Conservation (phyloP, 768 basidiomycete species). For the Glaciozyma martinii region DNA sequence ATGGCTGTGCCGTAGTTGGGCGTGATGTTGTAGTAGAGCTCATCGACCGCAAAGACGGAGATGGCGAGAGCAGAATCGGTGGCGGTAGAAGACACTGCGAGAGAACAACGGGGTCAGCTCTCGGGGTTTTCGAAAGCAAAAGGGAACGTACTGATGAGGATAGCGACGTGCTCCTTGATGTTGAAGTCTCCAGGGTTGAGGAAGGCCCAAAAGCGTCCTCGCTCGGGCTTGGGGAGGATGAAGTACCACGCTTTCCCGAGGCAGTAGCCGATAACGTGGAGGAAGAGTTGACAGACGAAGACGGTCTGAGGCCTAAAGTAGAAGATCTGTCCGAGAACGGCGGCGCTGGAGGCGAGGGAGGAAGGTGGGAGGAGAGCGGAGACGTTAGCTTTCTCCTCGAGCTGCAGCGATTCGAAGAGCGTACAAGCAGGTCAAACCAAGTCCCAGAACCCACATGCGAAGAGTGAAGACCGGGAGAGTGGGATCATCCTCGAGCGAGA, state of each 20-base stretch:
- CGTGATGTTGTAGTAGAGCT: slow-evolving; percentile 33
- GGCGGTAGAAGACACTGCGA: slow-evolving; percentile 26
- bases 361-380: slow-evolving; percentile 21
- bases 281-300: slow-evolving; percentile 37
- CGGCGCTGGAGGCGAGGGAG: no score
- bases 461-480: slow-evolving; percentile 31
- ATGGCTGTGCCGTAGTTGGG: slow-evolving; percentile 37
- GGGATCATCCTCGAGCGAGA: slow-evolving; percentile 30
- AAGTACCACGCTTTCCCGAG: slow-evolving; percentile 22
- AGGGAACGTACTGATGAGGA: slow-evolving; percentile 7
- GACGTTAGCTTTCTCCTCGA: not conserved
- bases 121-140: no score
- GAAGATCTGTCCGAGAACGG: slow-evolving; percentile 39
- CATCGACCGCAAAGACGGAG: slow-evolving; percentile 29
- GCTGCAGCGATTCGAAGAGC: no score
- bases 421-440: slow-evolving; percentile 37
- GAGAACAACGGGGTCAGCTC: not conserved
- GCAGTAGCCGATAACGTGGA: slow-evolving; percentile 38
- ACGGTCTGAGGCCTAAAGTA: slow-evolving; percentile 42
- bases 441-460: slow-evolving; percentile 35
- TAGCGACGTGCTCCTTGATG: slow-evolving; percentile 37
- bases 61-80: slow-evolving; percentile 17
- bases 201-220: slow-evolving; percentile 34
- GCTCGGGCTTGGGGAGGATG: slow-evolving; percentile 26
- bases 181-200: slow-evolving; percentile 39